These are phyloP conservation scores for Leishmania tarentolae DNA, from an alignment of 208 protist species.

Conservation along the genomic window DNA sequence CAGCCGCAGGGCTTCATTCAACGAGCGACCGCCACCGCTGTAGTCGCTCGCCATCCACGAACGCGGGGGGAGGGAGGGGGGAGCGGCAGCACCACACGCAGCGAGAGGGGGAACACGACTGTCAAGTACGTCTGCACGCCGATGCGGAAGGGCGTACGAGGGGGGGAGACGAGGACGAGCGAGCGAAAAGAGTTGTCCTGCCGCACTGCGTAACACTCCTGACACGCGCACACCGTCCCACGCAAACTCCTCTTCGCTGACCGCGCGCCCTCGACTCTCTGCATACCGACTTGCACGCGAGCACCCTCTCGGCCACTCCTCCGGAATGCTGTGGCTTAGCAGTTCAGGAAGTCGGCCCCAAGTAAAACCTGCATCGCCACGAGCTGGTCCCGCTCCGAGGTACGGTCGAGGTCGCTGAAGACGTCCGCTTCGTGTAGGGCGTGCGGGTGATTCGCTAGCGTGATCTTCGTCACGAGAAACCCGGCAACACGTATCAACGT, in stretches of 20 bases:
- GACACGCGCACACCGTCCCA: background rate
- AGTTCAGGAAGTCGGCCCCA: slow-evolving; percentile 49
- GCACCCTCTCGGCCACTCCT: background rate
- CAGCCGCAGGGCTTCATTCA: too few relatives aligned
- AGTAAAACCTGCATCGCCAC: slow-evolving; percentile 45
- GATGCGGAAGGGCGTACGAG: background rate
- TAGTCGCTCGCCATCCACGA: too few relatives aligned
- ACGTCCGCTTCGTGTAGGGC: slow-evolving; percentile 31
- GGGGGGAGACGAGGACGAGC: background rate
- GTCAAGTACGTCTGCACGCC: background rate
- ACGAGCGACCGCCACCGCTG: too few relatives aligned
- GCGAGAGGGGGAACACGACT: background rate
- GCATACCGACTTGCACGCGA: background rate
- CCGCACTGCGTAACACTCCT: background rate
- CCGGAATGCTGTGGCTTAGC: slow-evolving; percentile 6
- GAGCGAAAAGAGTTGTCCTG: background rate
- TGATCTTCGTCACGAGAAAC: slow-evolving; percentile 46
- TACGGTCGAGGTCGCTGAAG: slow-evolving; percentile 37
- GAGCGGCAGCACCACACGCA: background rate
- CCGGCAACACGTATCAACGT: slow-evolving; percentile 47
- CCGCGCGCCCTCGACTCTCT: background rate
- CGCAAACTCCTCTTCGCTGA: background rate
- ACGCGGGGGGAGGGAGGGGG: too few relatives aligned
- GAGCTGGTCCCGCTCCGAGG: slow-evolving; percentile 36
- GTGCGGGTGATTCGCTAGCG: slow-evolving; percentile 27